Conservation (phyloP, 2,329 filamentous ascomycete genomes). For the Aspergillus thermomutatus region DNA sequence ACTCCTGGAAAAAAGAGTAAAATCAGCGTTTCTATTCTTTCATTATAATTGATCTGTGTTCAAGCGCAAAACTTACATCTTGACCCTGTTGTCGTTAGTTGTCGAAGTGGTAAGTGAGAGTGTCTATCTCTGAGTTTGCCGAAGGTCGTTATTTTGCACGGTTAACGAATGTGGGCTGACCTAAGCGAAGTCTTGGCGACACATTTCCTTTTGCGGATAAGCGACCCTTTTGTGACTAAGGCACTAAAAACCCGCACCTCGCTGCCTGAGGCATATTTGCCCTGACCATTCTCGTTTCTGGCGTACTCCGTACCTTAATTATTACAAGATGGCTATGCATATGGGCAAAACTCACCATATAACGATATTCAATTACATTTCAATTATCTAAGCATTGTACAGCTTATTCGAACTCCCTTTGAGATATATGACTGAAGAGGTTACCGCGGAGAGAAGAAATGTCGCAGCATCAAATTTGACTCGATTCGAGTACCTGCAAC, state of each 20-base stretch:
- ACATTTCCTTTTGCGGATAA: slow-evolving; percentile 13
- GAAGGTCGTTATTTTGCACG: slow-evolving; percentile 37
- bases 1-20: slow-evolving; percentile 37
- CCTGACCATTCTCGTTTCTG: no score
- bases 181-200: slow-evolving; percentile 37
- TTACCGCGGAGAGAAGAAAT: neutral
- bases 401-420: neutral
- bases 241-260: neutral
- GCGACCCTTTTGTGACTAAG: slow-evolving; percentile 9
- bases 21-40: slow-evolving; percentile 26
- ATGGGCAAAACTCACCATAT: neutral
- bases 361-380: no score
- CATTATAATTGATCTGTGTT: neutral
- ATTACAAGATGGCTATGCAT: no score
- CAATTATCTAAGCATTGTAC: neutral
- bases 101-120: slow-evolving; percentile 42
- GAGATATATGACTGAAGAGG: neutral
- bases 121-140: slow-evolving; percentile 37
- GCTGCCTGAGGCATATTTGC: slow-evolving; percentile 12
- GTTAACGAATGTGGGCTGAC: slow-evolving; percentile 43
- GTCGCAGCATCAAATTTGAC: neutral
- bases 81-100: slow-evolving; percentile 49
- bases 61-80: slow-evolving; percentile 39
- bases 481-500: neutral
- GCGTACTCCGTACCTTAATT: no score